These are phyloP conservation scores for Zygnema cylindricum DNA, from an alignment of 139 green algal genomes.

Conservation along the genomic window DNA sequence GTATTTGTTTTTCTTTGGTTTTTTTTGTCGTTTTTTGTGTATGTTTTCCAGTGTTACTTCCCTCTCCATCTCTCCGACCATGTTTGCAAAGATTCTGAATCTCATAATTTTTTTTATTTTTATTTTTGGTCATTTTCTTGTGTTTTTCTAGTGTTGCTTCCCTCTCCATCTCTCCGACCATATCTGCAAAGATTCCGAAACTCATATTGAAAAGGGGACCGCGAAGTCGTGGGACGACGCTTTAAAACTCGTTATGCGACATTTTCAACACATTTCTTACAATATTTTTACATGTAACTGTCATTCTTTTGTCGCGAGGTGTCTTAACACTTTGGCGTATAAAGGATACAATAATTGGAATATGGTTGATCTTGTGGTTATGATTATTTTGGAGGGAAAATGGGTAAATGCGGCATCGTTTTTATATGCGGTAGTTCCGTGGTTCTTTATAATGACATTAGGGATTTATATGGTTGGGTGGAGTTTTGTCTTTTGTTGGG, in stretches of 20 bases:
- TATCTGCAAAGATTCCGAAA: neutral
- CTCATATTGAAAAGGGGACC: slow-evolving; percentile 25
- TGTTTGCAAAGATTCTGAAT: neutral
- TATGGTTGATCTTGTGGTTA: slow-evolving; percentile 32
- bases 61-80: slow-evolving; percentile 14
- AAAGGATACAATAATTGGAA: slow-evolving; percentile 44
- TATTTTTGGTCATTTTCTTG: too few species aligned
- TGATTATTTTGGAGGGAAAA: slow-evolving; percentile 29
- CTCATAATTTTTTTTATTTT: too few species aligned
- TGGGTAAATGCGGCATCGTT: slow-evolving; percentile 47
- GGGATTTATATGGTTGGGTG: slow-evolving; percentile 34
- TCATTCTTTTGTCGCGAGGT: slow-evolving; percentile 58
- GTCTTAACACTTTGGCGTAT: slow-evolving; percentile 58
- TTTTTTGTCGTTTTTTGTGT: too few species aligned
- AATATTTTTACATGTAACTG: slow-evolving; percentile 63
- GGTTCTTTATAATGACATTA: slow-evolving; percentile 44
- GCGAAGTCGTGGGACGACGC: slow-evolving; percentile 42
- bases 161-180: slow-evolving; percentile 14
- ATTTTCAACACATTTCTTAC: slow-evolving; percentile 54
- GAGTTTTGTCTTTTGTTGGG: slow-evolving; percentile 48
- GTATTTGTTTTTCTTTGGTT: too few species aligned
- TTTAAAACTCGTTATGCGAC: slow-evolving; percentile 9
- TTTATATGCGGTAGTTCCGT: slow-evolving; percentile 36
- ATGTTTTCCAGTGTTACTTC: slow-evolving; percentile 8
- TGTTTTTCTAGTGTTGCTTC: slow-evolving; percentile 20